Evolutionary conservation across 768 basidiomycete genomes (phyloP), one percentile per base, ranked within the genome.

Genomic region (Aureoboletus auriporus): DNA sequence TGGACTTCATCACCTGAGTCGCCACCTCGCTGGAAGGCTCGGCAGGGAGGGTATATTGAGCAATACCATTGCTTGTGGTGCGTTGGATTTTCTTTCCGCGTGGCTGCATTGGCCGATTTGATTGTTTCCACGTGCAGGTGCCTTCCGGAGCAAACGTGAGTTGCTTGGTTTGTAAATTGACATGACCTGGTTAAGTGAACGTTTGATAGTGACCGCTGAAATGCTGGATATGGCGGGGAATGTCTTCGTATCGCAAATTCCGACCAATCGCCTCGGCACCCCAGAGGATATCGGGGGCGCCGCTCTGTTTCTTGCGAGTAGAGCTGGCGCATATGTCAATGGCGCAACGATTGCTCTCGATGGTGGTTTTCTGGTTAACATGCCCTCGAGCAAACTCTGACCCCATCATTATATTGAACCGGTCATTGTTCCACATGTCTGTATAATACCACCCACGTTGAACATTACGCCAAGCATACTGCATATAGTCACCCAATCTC

Each of bases 211-310:
- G 76, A 82, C 79, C 61, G 73, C 72, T 6, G 71, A 75, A 27
- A 78, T 76, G 9, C 64, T 86, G 31, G 70, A 73, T 17, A 63
- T 67, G 4, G 57, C 63, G 13, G 75, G 79, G 31, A 73, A 79
- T 10, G 50, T 59, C 9, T 67, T 85, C 47, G 58, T 72, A 7
- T 65, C 65, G 0, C 57, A 60, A 20, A 67, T 80, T 16, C 82
- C 83, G 3, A 64, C 76, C 44, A 69, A 67, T 13, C 70, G 82
- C 9, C 76, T 86, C 40, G 84, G 86, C 5, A 72, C 70, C 16
- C 75, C 80, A 2, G 81, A 84, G 58, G 85, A 87, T 56, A 75
- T 86, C 20, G 80, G 75, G 1, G 84, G 81, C 0, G 71, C 82
- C 14, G 80, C 77, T 37, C 55, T 87, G 47, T 88, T 76, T 71